Conservation (phyloP, 2,329 filamentous ascomycete genomes). For the Neopestalotiopsis sp. region DNA sequence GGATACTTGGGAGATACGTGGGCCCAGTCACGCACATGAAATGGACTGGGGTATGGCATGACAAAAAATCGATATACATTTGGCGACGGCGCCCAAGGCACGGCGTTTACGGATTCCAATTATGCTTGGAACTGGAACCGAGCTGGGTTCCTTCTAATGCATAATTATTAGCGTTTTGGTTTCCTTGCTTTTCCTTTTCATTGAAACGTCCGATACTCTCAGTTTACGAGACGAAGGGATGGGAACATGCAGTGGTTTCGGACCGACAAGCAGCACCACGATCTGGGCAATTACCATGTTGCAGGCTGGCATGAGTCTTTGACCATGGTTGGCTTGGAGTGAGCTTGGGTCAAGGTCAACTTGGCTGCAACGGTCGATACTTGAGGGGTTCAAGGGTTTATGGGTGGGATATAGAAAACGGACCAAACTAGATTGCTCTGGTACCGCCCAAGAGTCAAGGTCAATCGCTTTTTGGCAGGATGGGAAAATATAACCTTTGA, state of each 20-base stretch:
- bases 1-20: background rate
- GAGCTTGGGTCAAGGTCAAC: background rate
- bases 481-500: constrained; percentile 4
- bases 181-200: constrained; percentile 10
- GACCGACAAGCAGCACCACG: background rate
- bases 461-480: background rate
- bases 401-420: constrained; percentile 10
- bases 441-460: background rate
- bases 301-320: background rate
- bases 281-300: background rate
- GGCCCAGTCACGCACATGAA: constrained; percentile 16
- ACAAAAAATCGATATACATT: constrained; percentile 11
- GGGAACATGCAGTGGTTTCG: background rate
- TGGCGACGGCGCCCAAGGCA: background rate
- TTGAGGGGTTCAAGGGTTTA: background rate
- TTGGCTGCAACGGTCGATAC: background rate
- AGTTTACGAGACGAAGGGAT: background rate
- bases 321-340: constrained; percentile 1
- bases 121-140: constrained; percentile 15
- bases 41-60: background rate
- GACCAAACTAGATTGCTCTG: background rate
- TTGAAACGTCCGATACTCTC: constrained; percentile 4
- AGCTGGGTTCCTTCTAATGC: constrained; percentile 17
- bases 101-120: constrained; percentile 13
- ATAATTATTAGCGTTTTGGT: constrained; percentile 14